A percentile compares a stretch with the other conserved stretches of the same genome.
Evolutionary conservation across 2,329 filamentous ascomycete genomes (phyloP).

Genomic region (Xylariaceae sp.): DNA sequence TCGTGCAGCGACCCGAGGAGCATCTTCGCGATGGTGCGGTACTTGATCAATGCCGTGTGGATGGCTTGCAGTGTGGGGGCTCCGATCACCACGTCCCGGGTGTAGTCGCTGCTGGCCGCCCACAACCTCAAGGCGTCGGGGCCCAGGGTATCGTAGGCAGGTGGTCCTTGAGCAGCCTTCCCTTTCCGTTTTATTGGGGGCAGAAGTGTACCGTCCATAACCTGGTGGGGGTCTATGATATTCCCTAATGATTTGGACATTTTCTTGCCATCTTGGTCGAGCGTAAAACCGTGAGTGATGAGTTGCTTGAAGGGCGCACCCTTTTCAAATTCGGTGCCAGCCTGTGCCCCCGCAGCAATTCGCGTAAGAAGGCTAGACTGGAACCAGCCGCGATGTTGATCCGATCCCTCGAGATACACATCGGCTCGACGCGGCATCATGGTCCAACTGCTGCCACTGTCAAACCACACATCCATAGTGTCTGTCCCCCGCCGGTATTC

Average conservation of each 20-base stretch:
- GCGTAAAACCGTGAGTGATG: constrained; percentile 94
- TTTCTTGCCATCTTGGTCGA: constrained; percentile 89
- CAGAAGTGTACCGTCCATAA: constrained; percentile 81
- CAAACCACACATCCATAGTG: constrained; percentile 99
- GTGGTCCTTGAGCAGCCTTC: constrained; percentile 48
- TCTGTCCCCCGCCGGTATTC: constrained; percentile 78
- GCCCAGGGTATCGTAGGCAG: constrained; percentile 71
- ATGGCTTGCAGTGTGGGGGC: constrained; percentile 75
- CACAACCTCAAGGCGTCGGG: constrained; percentile 87
- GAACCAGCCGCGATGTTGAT: constrained; percentile 98
- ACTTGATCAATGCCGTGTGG: constrained; percentile 79
- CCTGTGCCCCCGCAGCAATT: constrained; percentile 63
- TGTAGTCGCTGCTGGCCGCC: constrained; percentile 92
- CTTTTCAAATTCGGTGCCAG: constrained; percentile 38
- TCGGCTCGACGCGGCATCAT: constrained; percentile 66
- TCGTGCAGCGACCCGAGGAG: constrained; percentile 74
- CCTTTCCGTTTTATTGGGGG: constrained; percentile 67
- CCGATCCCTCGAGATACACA: constrained; percentile 89
- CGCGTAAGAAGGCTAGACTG: constrained; percentile 92
- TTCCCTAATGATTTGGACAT: constrained; percentile 99
- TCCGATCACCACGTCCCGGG: constrained; percentile 81
- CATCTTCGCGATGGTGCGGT: constrained; percentile 88
- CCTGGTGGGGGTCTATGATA: constrained; percentile 75
- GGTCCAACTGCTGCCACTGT: constrained; percentile 94
- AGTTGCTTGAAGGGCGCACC: constrained; percentile 79